Percentiles rank a stretch among this genome's conserved stretches.
Evolutionary conservation across 2,329 filamentous ascomycete species (phyloP).

Genomic region (Talaromyces sp.): DNA sequence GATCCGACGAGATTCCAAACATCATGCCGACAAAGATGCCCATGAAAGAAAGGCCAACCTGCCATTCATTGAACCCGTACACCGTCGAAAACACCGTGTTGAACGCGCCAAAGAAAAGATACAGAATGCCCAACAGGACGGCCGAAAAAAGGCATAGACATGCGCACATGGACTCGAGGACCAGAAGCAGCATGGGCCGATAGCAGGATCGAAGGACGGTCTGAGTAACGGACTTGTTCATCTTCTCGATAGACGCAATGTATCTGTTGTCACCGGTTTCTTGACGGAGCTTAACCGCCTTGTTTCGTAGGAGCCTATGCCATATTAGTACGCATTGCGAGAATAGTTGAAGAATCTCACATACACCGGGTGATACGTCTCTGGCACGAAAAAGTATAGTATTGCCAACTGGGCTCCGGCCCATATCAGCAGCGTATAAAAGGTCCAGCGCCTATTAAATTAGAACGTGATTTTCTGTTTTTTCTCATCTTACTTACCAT

Average conservation of each 20-base stretch:
- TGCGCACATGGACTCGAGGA: slow-evolving; percentile 80
- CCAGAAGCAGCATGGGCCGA: slow-evolving; percentile 70
- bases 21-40: slow-evolving; percentile 46
- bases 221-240: slow-evolving; percentile 59
- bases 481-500: slow-evolving; percentile 45
- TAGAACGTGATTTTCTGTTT: neutral
- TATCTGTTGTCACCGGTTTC: slow-evolving; percentile 55
- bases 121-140: slow-evolving; percentile 79
- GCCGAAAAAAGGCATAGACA: slow-evolving; percentile 77
- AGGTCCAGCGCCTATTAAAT: slow-evolving; percentile 62
- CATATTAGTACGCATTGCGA: slow-evolving; percentile 46
- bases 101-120: slow-evolving; percentile 89
- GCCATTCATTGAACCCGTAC: slow-evolving; percentile 72
- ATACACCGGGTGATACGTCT: slow-evolving; percentile 68
- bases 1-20: slow-evolving; percentile 40
- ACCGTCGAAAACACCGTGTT: slow-evolving; percentile 69
- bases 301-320: slow-evolving; percentile 57
- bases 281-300: slow-evolving; percentile 64
- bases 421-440: slow-evolving; percentile 83
- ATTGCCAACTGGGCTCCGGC: slow-evolving; percentile 57
- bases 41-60: slow-evolving; percentile 73
- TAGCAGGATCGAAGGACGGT: slow-evolving; percentile 57
- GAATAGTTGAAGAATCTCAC: slow-evolving; percentile 6
- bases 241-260: slow-evolving; percentile 70
- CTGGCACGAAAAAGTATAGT: slow-evolving; percentile 70